phyloP scores from a whole-genome alignment of 2,329 filamentous ascomycete species.

The Cytospora mali region DNA sequence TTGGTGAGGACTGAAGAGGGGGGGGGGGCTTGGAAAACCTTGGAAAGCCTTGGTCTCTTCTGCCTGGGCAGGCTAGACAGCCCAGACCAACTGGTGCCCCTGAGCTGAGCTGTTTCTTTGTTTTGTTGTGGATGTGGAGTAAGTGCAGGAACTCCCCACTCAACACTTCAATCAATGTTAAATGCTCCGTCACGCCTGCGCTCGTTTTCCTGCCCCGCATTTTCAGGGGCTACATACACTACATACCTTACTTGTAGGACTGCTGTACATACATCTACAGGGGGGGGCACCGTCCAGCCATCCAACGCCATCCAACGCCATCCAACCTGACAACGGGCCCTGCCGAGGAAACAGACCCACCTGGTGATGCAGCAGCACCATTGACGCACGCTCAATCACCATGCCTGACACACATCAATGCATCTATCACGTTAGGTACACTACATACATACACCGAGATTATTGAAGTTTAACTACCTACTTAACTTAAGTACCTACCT shows the following conservation, averaged over 20 bases:
- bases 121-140: neutral
- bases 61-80: no score
- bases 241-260: no score
- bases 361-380: neutral
- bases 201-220: neutral
- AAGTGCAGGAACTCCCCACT: neutral
- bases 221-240: neutral
- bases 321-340: neutral
- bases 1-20: no score
- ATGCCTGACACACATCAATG: no score
- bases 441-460: no score
- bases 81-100: neutral
- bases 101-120: constrained; percentile 1
- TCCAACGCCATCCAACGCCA: neutral
- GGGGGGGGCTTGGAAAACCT: neutral
- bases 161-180: no score
- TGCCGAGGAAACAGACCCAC: neutral
- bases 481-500: neutral
- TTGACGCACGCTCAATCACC: no score
- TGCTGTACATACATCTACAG: neutral
- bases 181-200: neutral
- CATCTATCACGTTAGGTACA: neutral
- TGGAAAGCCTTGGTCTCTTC: neutral
- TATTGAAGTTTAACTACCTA: no score
- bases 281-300: no score